phyloP scores from a whole-genome alignment of 495 filamentous ascomycete genomes.

The Neurospora cerealis region DNA sequence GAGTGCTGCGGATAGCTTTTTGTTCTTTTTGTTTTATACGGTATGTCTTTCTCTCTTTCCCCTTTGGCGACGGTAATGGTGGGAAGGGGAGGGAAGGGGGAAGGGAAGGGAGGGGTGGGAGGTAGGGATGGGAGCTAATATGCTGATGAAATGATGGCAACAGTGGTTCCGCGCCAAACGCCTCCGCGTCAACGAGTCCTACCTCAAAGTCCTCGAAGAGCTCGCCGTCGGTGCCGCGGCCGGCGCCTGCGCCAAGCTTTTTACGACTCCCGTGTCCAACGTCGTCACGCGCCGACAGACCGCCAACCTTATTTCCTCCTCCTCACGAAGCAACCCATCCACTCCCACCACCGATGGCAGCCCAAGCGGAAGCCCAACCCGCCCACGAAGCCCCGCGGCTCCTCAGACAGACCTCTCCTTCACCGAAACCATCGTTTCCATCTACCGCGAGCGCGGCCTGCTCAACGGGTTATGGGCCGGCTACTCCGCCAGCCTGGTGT shows the following conservation, averaged over 20 bases:
- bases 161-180: conserved; percentile 48
- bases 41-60: conserved; percentile 34
- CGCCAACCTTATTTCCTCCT: conserved; percentile 32
- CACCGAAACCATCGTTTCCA: conserved; percentile 51
- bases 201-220: conserved; percentile 60
- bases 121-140: too few relatives aligned
- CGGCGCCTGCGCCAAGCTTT: conserved; percentile 64
- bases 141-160: too few relatives aligned
- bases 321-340: background rate
- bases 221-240: conserved; percentile 67
- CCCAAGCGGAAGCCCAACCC: too few relatives aligned
- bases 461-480: conserved; percentile 75
- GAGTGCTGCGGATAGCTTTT: conserved; percentile 63
- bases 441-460: conserved; percentile 61
- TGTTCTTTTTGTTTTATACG: conserved; percentile 80
- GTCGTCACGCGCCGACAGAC: conserved; percentile 79
- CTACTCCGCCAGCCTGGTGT: conserved; percentile 67
- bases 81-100: too few relatives aligned
- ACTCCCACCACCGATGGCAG: background rate
- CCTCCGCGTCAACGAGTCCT: conserved; percentile 31
- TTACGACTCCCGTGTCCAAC: conserved; percentile 75
- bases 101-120: too few relatives aligned
- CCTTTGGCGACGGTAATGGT: too few relatives aligned
- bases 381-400: too few relatives aligned
- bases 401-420: conserved; percentile 28